Evolutionary conservation across 495 filamentous ascomycete genomes (phyloP), one percentile per base, ranked within the genome.

Genomic region (Penicillium lividum): DNA sequence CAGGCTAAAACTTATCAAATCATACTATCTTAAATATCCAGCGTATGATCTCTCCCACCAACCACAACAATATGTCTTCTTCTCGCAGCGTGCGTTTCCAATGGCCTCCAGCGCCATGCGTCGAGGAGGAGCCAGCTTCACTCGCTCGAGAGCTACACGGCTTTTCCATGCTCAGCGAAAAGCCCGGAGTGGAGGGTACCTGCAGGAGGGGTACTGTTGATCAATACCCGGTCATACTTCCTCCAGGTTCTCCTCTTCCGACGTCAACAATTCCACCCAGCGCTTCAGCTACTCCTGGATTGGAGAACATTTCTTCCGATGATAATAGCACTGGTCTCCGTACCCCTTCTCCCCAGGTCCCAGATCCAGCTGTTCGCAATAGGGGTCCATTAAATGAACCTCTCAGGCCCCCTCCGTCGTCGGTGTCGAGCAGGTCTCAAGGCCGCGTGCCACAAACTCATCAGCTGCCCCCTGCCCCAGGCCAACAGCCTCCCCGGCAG

Each of bases 161-260:
- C 50, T 58, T 69, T 33, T 64, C 68, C 40, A 60, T 68, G 16
- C 53, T 73, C 27, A 65, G 69, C 49, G 69, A 73, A 47, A 73
- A 69, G 27, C 72, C 70, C 1, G 74, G 71, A 31, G 27, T 73
- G 28, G 73, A 78, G 50, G 78, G 76, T 28, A 68, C 67, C n/a
- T 65, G 69, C 50, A 58, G 45, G 58, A 68, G 77, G 56, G 80
- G 80, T 38, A 69, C 69, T 27, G 60, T 81, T 57, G 76, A 81
- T 53, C 80, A 83, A 54, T 67, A 70, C 18, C 79, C 79, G 0
- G 64, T 83, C 50, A 65, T 83, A 29, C 53, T 78, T 28, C 58
- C 69, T 42, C 57, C 58, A 40, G 64, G 73, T 40, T 47, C 63
- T 7, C 33, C 66, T 47, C 59, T 61, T 58, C 58, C 65, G 42